Evolutionary conservation across 1,284 basidiomycete species (phyloP).

Genomic region (Leccinum pachyderme): DNA sequence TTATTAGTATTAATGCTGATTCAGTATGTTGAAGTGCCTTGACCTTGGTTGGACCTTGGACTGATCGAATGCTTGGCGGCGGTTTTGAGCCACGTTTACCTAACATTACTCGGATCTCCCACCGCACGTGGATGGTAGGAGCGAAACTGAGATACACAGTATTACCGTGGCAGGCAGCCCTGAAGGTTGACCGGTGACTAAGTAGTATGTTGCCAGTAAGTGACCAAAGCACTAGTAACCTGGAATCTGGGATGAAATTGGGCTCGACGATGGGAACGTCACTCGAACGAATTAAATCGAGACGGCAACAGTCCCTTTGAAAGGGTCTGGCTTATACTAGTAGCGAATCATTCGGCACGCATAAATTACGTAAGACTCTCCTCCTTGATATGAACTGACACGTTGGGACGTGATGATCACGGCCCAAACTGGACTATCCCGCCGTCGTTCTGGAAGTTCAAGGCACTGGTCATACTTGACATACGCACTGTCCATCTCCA

Average conservation of each 20-base stretch:
- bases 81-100: neutral
- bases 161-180: neutral
- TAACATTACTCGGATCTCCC: neutral
- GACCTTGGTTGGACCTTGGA: neutral
- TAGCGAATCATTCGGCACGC: too few relatives aligned
- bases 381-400: neutral
- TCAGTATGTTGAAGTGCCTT: neutral
- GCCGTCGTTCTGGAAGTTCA: neutral
- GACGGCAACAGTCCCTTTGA: too few relatives aligned
- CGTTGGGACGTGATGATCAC: neutral
- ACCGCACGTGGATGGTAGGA: neutral
- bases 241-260: too few relatives aligned
- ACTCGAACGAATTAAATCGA: too few relatives aligned
- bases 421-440: neutral
- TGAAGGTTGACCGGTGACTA: too few relatives aligned
- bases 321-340: too few relatives aligned
- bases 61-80: neutral
- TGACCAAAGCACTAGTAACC: too few relatives aligned
- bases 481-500: neutral
- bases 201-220: too few relatives aligned
- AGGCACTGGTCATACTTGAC: neutral
- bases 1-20: neutral
- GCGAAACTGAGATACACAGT: neutral
- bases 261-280: too few relatives aligned
- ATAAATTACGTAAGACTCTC: neutral